Base-by-base conservation (phyloP, 768 basidiomycete species). In the Pleurotus sapidus region DNA sequence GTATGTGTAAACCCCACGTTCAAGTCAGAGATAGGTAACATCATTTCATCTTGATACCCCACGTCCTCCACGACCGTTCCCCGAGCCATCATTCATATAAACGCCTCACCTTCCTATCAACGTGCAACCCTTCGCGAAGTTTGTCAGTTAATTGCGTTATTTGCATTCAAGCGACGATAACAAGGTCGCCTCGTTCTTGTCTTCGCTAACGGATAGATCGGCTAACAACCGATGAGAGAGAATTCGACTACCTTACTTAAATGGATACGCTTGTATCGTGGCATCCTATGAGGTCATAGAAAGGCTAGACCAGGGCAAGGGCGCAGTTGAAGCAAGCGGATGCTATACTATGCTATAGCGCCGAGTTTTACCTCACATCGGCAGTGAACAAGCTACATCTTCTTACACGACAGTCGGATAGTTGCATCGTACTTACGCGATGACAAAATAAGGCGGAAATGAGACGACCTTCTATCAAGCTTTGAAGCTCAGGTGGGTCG, bases 261-360 rank as follows among this genome's bases (percentile, higher is more conserved):
- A 34, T 34, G 9, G 30, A 45, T n/a, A 5, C 6, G 42, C 42
- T 45, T 45, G 15, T 23, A 45, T 45, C 42, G 42, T 23, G 42
- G 37, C 11, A 23, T 39, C 23, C 39, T 11, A 38, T 54, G 51
- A 54, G 51, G 51, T 54, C 51, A 54, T 54, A 6, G 17, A 1
- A 25, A 50, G 49, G 49, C 23, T 50, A 50, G 49, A 50, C 39
- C 51, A 54, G 51, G 51, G 51, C 51, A 40, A 54, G 51, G 51
- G 51, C 51, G 14, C 23, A 37, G 23, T 27, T 17, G 24, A 14
- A 34, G 38, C n/a, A 50, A 27, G 34, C 30, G 30, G 30, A 34
- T 11, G 30, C 11, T 34, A 34, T 34, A 34, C 30, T 34, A 9
- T 34, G 9, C 9, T 34, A 34, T 11, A 34, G 30, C 30, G 30